These are phyloP conservation scores for Acanthochlamys bracteata DNA, from an alignment of 106 monocot species.

Conservation along the genomic window DNA sequence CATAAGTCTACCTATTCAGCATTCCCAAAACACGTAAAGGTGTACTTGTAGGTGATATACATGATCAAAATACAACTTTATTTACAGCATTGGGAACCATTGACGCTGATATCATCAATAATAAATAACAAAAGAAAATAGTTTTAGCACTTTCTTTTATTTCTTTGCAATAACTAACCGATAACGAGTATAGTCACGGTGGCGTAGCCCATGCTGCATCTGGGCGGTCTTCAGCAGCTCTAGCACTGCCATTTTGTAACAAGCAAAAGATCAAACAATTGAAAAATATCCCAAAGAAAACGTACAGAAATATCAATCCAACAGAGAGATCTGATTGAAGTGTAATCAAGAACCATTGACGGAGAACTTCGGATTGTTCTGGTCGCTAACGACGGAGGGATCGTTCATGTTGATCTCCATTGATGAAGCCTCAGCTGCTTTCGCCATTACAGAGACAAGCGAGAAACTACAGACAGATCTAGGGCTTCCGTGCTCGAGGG, in stretches of 20 bases:
- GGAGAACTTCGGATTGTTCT: constrained; percentile 52
- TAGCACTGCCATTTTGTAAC: constrained; percentile 48
- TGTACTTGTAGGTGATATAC: no score
- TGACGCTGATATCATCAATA: no score
- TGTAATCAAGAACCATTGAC: constrained; percentile 46
- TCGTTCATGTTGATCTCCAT: constrained; percentile 67
- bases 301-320: not conserved
- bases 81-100: no score
- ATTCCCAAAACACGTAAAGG: no score
- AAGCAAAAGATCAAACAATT: not conserved
- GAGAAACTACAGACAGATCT: not conserved
- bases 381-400: constrained; percentile 1
- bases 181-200: constrained; percentile 87
- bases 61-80: no score
- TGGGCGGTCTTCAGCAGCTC: constrained; percentile 80
- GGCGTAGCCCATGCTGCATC: constrained; percentile 92
- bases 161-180: constrained; percentile 19
- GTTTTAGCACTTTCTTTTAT: no score
- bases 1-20: no score
- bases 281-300: not conserved
- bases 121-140: no score
- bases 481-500: not conserved
- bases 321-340: not conserved
- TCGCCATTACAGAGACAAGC: constrained; percentile 5
- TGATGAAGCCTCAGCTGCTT: constrained; percentile 25